Conservation (phyloP, 2,329 filamentous ascomycete species). For the Epichloe baconii region DNA sequence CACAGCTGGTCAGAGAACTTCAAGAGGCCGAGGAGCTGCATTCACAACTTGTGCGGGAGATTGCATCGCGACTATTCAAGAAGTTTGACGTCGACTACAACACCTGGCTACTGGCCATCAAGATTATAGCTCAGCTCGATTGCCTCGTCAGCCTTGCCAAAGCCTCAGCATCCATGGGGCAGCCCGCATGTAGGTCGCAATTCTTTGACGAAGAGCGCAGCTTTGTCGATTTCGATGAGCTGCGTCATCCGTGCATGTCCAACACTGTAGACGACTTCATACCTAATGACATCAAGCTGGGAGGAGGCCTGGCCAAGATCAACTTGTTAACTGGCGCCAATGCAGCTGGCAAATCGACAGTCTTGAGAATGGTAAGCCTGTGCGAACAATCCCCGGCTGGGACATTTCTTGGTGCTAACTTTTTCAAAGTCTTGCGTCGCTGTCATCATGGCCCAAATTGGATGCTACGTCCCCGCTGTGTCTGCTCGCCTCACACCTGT, state of each 20-base stretch:
- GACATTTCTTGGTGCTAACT: neutral
- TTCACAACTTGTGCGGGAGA: constrained; percentile 78
- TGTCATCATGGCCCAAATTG: constrained; percentile 94
- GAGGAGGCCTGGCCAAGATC: constrained; percentile 70
- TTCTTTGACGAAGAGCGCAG: constrained; percentile 79
- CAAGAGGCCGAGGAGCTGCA: constrained; percentile 94
- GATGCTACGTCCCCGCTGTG: constrained; percentile 77
- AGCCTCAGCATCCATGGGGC: constrained; percentile 69
- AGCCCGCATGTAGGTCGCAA: constrained; percentile 76
- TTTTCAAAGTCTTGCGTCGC: constrained; percentile 66
- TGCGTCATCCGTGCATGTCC: constrained; percentile 90
- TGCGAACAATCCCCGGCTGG: neutral
- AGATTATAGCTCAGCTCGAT: constrained; percentile 82
- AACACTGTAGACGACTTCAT: constrained; percentile 88
- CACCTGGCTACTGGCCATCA: constrained; percentile 79
- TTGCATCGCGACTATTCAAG: constrained; percentile 68
- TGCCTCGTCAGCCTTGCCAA: constrained; percentile 89
- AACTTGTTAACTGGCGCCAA: constrained; percentile 91
- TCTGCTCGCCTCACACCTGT: constrained; percentile 78
- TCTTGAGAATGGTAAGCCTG: constrained; percentile 71
- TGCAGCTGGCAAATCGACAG: constrained; percentile 91
- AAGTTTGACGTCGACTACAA: constrained; percentile 81
- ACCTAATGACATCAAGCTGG: constrained; percentile 82
- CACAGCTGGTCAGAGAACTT: constrained; percentile 67
- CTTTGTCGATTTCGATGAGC: constrained; percentile 79